These are phyloP conservation scores for Gonapodya prolifera DNA, from an alignment of 192 early-diverging fungal species.

Conservation along the genomic window DNA sequence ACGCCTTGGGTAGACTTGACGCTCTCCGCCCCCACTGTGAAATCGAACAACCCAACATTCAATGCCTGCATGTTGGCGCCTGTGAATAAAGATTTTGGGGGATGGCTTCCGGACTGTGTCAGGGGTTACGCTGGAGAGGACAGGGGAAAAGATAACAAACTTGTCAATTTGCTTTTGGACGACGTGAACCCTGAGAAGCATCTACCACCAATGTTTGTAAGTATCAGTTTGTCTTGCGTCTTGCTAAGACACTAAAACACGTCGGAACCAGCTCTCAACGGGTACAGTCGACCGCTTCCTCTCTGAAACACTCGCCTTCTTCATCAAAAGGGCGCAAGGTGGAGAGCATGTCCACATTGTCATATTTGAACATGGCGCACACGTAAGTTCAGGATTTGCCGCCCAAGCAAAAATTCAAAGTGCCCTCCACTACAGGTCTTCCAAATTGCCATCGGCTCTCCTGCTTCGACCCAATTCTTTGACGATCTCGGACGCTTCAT, in stretches of 20 bases:
- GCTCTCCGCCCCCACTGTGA: background rate
- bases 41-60: background rate
- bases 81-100: background rate
- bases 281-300: background rate
- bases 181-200: background rate
- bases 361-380: background rate
- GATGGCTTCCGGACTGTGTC: background rate
- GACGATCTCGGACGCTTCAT: background rate
- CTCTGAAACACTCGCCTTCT: background rate
- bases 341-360: background rate
- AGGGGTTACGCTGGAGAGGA: background rate
- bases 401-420: background rate
- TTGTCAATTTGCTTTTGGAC: background rate
- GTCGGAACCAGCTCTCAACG: background rate
- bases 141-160: background rate
- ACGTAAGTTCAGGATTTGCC: background rate
- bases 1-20: conserved; percentile 25
- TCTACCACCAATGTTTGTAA: background rate
- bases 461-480: background rate
- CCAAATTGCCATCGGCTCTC: background rate
- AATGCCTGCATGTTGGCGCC: background rate
- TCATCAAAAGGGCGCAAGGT: background rate
- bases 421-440: background rate
- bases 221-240: too few relatives aligned
- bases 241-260: too few relatives aligned